Percentiles rank a stretch among this genome's conserved stretches.
These are phyloP conservation scores for Endoconidiophora laricicola DNA, from an alignment of 2,329 filamentous ascomycete species.

Conservation along the genomic window DNA sequence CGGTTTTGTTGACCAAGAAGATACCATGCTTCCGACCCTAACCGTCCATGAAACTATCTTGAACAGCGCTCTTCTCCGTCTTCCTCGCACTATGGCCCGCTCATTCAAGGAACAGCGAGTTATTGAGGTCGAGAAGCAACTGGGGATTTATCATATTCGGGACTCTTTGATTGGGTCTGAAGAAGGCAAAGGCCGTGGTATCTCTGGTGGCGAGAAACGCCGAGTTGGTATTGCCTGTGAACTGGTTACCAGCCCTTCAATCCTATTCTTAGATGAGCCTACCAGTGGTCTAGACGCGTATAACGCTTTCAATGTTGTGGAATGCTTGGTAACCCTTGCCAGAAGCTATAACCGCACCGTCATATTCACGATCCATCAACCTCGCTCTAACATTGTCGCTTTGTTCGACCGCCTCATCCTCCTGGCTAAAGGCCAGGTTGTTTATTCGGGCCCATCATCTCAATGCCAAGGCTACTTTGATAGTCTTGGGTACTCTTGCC, in stretches of 20 bases:
- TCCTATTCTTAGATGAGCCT: constrained; percentile 91
- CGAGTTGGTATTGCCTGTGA: constrained; percentile 95
- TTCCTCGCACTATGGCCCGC: constrained; percentile 83
- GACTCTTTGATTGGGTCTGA: constrained; percentile 93
- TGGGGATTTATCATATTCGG: constrained; percentile 86
- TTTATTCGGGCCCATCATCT: constrained; percentile 82
- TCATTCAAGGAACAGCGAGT: constrained; percentile 81
- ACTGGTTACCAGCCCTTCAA: constrained; percentile 90
- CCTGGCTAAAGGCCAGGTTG: constrained; percentile 71
- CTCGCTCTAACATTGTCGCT: constrained; percentile 93
- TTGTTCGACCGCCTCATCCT: constrained; percentile 90
- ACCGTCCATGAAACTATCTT: constrained; percentile 97
- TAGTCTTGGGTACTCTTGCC: constrained; percentile 77
- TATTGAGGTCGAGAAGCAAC: constrained; percentile 83
- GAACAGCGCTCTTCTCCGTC: constrained; percentile 75
- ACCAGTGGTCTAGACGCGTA: constrained; percentile 91
- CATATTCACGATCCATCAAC: constrained; percentile 96
- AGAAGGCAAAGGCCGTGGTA: constrained; percentile 83
- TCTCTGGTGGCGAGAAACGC: constrained; percentile 92
- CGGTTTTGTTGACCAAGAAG: constrained; percentile 95
- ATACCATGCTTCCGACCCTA: constrained; percentile 87
- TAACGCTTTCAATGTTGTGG: constrained; percentile 96
- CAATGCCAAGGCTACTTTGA: constrained; percentile 90
- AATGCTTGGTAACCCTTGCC: constrained; percentile 84
- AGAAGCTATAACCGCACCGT: constrained; percentile 96